Conservation (phyloP, 2,329 filamentous ascomycete species). For the Cryphonectria naterciae region DNA sequence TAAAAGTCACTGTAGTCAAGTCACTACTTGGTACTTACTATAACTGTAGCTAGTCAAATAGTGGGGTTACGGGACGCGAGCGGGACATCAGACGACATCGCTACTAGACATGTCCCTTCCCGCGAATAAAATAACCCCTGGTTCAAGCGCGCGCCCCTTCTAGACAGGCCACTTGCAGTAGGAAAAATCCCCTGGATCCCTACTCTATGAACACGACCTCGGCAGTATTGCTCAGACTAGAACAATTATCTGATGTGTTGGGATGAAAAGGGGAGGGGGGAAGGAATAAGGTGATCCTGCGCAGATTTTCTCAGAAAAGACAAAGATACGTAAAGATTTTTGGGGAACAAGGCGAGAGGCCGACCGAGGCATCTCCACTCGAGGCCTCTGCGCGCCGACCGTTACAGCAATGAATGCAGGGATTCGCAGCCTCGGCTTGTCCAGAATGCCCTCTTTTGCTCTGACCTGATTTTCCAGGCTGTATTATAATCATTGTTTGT, state of each 20-base stretch:
- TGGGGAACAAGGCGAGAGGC: neutral
- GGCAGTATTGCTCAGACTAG: neutral
- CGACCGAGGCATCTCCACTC: conserved; percentile 1
- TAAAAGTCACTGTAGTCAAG: too few relatives aligned
- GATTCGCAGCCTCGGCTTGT: neutral
- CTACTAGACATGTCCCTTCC: neutral
- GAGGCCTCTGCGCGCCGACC: neutral
- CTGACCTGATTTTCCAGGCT: neutral
- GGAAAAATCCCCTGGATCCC: too few relatives aligned
- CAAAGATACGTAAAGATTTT: neutral
- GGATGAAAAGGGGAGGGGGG: neutral
- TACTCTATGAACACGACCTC: neutral
- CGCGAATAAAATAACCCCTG: neutral
- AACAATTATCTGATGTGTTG: neutral
- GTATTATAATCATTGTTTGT: neutral
- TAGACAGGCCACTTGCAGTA: too few relatives aligned
- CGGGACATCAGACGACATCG: neutral
- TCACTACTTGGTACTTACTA: too few relatives aligned
- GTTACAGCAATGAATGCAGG: neutral
- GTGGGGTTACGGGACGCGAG: neutral
- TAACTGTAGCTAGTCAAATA: neutral
- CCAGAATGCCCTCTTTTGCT: neutral
- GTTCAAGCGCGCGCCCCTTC: neutral
- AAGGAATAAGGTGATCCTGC: neutral
- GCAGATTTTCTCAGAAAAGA: neutral